Evolutionary conservation across 2,329 filamentous ascomycete genomes (phyloP).

Genomic region (Pseudogymnoascus sp.): DNA sequence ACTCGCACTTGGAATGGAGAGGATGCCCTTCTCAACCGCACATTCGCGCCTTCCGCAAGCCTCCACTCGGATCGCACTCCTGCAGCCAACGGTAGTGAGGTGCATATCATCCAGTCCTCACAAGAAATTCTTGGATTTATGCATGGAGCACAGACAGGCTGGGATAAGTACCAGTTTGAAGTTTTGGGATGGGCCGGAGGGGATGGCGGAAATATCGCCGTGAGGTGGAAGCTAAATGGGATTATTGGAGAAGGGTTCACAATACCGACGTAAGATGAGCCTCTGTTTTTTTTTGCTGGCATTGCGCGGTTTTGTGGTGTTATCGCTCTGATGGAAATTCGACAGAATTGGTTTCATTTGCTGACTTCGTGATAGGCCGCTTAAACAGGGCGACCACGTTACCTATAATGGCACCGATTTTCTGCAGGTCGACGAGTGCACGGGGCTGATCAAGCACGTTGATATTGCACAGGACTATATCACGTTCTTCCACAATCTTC

Average conservation of each 20-base stretch:
- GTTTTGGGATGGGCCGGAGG: background rate
- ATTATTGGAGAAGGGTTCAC: background rate
- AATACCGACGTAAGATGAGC: background rate
- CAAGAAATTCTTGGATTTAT: background rate
- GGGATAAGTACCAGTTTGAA: slow-evolving; percentile 1
- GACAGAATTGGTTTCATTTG: background rate
- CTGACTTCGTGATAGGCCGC: background rate
- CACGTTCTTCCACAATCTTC: background rate
- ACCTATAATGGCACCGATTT: background rate
- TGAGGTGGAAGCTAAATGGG: background rate
- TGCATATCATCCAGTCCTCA: background rate
- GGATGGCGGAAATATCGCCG: background rate
- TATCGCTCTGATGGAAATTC: background rate
- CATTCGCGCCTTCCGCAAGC: background rate
- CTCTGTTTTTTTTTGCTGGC: background rate
- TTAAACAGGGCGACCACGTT: background rate
- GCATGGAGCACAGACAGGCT: background rate
- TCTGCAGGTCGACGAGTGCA: background rate
- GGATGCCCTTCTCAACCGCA: background rate
- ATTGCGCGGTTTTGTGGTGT: too few species aligned
- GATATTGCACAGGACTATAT: background rate
- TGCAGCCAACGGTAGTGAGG: background rate
- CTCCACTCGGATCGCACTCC: background rate
- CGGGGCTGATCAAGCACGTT: background rate
- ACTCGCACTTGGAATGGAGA: background rate